Conservation (phyloP, 148 eudicot genomes). For the Cornus controversa region DNA sequence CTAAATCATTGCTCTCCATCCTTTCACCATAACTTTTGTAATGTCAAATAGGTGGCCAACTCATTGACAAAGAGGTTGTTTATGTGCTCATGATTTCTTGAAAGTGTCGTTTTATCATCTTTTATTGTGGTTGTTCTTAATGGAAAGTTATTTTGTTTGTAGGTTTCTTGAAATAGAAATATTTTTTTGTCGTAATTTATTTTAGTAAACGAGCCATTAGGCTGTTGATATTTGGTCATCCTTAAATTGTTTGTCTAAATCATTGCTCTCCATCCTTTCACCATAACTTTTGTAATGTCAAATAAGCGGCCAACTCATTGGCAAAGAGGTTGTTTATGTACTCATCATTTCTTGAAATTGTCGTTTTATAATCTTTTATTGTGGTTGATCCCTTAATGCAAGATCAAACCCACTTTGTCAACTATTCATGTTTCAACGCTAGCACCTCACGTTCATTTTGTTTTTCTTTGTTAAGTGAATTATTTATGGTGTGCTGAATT, state of each 20-base stretch:
- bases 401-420: not conserved
- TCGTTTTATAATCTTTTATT: no score
- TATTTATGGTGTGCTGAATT: not conserved
- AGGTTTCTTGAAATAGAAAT: not conserved
- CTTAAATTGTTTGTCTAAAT: not conserved
- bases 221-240: not conserved
- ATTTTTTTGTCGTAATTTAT: not conserved
- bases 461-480: not conserved
- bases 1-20: not conserved
- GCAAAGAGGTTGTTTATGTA: not conserved
- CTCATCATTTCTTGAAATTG: not conserved
- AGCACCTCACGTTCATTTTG: not conserved
- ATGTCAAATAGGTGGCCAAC: not conserved
- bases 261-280: not conserved
- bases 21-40: not conserved
- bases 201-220: not conserved
- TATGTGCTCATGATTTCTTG: no score
- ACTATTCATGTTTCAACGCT: not conserved
- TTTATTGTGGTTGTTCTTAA: no score
- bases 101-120: no score
- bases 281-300: not conserved
- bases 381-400: not conserved
- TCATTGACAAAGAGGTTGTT: no score
- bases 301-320: not conserved
- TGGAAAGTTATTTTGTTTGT: not conserved